A percentile compares a stretch with the other conserved stretches of the same genome.
These are phyloP conservation scores for Geranomyces michiganensis DNA, from an alignment of 192 early-diverging fungal species.

Conservation along the genomic window DNA sequence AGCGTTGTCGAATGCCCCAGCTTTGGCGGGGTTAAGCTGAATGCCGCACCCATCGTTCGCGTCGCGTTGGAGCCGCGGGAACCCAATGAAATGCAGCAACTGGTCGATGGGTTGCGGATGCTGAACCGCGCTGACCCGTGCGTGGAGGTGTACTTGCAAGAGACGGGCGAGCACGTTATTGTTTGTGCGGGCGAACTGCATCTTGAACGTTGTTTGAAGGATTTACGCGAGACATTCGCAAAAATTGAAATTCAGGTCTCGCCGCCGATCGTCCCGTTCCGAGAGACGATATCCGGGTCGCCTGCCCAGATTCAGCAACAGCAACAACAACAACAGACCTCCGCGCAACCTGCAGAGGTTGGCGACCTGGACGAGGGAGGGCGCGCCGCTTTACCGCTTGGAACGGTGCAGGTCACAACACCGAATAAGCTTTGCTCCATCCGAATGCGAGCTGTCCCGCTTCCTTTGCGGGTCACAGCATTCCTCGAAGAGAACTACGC, in stretches of 20 bases:
- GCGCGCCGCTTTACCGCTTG: conserved; percentile 51
- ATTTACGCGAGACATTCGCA: conserved; percentile 92
- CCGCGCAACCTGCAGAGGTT: neutral
- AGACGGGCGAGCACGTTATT: conserved; percentile 97
- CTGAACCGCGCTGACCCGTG: conserved; percentile 95
- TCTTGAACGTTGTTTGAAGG: conserved; percentile 92
- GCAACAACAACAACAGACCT: conserved; percentile 5
- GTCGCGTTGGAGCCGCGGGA: conserved; percentile 94
- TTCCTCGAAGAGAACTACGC: conserved; percentile 57
- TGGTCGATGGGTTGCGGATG: conserved; percentile 82
- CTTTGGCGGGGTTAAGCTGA: conserved; percentile 68
- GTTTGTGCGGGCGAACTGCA: conserved; percentile 96
- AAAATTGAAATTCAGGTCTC: conserved; percentile 92
- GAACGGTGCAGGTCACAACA: conserved; percentile 62
- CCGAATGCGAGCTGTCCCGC: conserved; percentile 68
- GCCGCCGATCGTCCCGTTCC: conserved; percentile 94
- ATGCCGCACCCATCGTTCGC: conserved; percentile 88
- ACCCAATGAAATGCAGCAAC: conserved; percentile 83
- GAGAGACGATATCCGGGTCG: conserved; percentile 79
- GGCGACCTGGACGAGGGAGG: neutral
- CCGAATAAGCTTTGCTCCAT: conserved; percentile 65
- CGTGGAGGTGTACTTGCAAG: conserved; percentile 88
- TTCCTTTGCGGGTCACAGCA: conserved; percentile 65
- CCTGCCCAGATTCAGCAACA: conserved; percentile 29
- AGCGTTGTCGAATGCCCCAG: conserved; percentile 74